Base-by-base conservation (phyloP, 75 land plant genomes). In the Pseudotsuga menziesii region DNA sequence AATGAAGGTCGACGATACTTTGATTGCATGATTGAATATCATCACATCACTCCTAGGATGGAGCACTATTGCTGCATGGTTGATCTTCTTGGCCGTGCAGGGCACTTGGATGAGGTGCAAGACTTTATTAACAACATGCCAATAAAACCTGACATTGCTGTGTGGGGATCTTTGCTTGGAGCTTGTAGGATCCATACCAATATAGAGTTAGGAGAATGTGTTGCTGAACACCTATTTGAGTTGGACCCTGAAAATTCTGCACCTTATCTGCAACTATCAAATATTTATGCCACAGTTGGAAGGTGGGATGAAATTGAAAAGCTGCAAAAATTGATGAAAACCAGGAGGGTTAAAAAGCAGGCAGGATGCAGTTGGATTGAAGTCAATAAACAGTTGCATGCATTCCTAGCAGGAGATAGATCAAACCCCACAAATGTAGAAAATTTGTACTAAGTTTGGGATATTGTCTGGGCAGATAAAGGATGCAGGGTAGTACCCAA, bases 331-430 rank as follows among this genome's bases (percentile, higher is more conserved):
- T 76, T 26, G 78, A 77, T 76, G 78, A 80, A 55, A 62, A n/a
- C 22, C 11, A 61, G 57, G 59, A 64, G 81, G 17, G 41, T 72
- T 16, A 25, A 48, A 36, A 83, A 79, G 62, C 73, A 57, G 14
- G 78, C 85, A 16, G 85, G 81, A 29, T 79, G 81, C 27, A 79
- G 81, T 61, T 79, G 73, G 27, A 82, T 82, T 72, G 83, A 82
- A 44, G 78, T 73, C 19, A 35, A 78, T 44, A 74, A 74, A 6
- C 61, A 12, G 77, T 72, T 78, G 19, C 63, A 78, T n/a, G 81
- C 76, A 27, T 83, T 83, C 61, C 35, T 75, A 4, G 78, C 67
- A 23, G 41, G 76, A 57, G 61, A 57, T n/a, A 59, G 39, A 56
- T 72, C 25, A 63, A 32, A 63, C 67, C 32, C 32, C 67, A 63